Evolutionary conservation across 2,329 filamentous ascomycete genomes (phyloP).

Genomic region (Teratosphaeria gauchensis): DNA sequence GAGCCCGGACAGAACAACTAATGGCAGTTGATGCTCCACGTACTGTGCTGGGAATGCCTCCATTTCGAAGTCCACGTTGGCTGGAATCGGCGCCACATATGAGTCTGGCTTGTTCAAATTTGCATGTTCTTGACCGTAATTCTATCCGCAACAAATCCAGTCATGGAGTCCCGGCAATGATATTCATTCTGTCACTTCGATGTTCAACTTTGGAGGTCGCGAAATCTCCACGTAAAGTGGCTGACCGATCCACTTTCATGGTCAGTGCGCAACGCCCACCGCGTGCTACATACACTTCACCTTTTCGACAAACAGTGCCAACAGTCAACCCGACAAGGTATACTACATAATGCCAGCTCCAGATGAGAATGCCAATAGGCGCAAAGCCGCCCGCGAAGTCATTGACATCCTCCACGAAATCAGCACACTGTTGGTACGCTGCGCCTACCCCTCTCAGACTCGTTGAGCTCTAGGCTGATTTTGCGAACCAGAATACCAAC

Average conservation of each 20-base stretch:
- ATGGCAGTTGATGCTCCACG: constrained; percentile 76
- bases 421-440: constrained; percentile 71
- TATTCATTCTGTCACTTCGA: background rate
- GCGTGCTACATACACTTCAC: background rate
- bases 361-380: constrained; percentile 40
- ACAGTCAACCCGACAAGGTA: background rate
- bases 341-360: background rate
- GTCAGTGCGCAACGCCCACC: background rate
- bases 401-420: constrained; percentile 62
- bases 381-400: constrained; percentile 68
- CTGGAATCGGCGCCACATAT: background rate
- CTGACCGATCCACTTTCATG: background rate
- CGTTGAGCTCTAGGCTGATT: background rate
- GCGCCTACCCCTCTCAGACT: background rate
- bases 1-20: constrained; percentile 74
- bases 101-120: background rate
- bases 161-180: background rate
- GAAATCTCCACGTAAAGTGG: background rate
- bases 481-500: constrained; percentile 65
- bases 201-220: background rate
- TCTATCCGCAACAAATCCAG: background rate
- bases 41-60: constrained; percentile 72
- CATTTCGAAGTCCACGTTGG: constrained; percentile 40
- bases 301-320: background rate
- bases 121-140: background rate